Conservation (phyloP, 2,329 filamentous ascomycete genomes). For the Stemphylium beticola region DNA sequence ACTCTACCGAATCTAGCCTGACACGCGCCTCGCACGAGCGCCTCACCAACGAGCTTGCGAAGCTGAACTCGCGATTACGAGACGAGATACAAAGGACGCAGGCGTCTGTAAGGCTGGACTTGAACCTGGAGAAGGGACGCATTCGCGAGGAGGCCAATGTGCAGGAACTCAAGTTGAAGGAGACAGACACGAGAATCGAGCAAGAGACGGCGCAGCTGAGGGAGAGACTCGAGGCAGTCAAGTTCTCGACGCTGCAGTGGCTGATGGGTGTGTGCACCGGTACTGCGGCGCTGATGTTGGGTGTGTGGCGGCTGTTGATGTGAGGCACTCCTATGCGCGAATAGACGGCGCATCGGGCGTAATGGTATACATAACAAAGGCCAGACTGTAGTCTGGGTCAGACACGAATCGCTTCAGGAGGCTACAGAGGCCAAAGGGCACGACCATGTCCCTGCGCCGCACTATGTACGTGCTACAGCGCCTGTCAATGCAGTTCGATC, state of each 20-base stretch:
- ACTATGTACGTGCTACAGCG: slow-evolving; percentile 28
- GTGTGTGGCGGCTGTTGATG: slow-evolving; percentile 72
- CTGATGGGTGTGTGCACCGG: slow-evolving; percentile 79
- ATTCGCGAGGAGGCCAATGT: slow-evolving; percentile 96
- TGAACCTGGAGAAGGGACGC: slow-evolving; percentile 95
- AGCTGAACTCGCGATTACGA: slow-evolving; percentile 84
- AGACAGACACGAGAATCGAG: slow-evolving; percentile 98
- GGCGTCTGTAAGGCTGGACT: slow-evolving; percentile 86
- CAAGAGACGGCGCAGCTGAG: slow-evolving; percentile 87
- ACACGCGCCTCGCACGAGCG: slow-evolving; percentile 91
- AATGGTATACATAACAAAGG: not conserved
- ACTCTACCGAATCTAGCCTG: slow-evolving; percentile 87
- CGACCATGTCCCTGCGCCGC: slow-evolving; percentile 17
- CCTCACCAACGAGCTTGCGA: slow-evolving; percentile 91
- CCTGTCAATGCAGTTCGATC: slow-evolving; percentile 22
- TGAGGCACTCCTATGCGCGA: slow-evolving; percentile 39
- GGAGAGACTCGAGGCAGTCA: slow-evolving; percentile 94
- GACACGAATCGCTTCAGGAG: slow-evolving; percentile 4
- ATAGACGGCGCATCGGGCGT: not conserved
- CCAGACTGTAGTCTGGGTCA: not conserved
- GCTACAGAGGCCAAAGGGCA: not conserved
- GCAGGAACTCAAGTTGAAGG: slow-evolving; percentile 97
- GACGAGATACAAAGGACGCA: slow-evolving; percentile 96
- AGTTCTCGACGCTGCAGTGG: slow-evolving; percentile 98
- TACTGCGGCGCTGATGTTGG: slow-evolving; percentile 69